These are phyloP conservation scores for Cercophora sp. DNA, from an alignment of 495 filamentous ascomycete genomes.

Conservation along the genomic window DNA sequence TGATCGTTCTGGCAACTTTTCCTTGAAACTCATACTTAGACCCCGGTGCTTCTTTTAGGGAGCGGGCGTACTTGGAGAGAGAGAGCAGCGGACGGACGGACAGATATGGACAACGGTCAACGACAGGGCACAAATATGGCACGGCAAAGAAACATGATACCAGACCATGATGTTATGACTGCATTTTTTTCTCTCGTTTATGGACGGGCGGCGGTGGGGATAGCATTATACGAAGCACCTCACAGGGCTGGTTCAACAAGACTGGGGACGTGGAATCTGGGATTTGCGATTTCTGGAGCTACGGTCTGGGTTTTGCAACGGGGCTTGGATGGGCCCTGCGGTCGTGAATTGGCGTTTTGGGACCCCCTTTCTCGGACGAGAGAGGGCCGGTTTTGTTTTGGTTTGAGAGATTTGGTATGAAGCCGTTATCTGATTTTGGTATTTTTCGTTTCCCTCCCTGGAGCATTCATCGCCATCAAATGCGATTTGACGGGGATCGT, in stretches of 20 bases:
- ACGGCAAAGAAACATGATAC: constrained; percentile 1
- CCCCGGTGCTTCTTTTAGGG: too few relatives aligned
- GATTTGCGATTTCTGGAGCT: not conserved
- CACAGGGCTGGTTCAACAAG: too few relatives aligned
- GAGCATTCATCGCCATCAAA: too few relatives aligned
- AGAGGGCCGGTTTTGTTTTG: not conserved
- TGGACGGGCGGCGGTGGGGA: too few relatives aligned
- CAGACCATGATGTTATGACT: constrained; percentile 11
- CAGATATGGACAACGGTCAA: too few relatives aligned
- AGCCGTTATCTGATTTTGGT: not conserved
- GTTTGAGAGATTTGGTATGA: not conserved
- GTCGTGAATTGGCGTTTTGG: not conserved
- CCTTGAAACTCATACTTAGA: too few relatives aligned
- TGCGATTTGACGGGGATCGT: too few relatives aligned
- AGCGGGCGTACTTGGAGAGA: too few relatives aligned
- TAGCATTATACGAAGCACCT: not conserved
- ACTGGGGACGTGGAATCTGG: too few relatives aligned
- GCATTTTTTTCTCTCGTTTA: constrained; percentile 2
- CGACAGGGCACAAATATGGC: too few relatives aligned
- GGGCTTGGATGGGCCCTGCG: not conserved
- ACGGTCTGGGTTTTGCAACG: not conserved
- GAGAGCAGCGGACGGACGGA: too few relatives aligned
- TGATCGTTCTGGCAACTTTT: too few relatives aligned
- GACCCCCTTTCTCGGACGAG: not conserved
- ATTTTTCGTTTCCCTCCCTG: not conserved